Base-by-base conservation (phyloP, 1,284 basidiomycete genomes). In the Ganoderma leucocontextum region DNA sequence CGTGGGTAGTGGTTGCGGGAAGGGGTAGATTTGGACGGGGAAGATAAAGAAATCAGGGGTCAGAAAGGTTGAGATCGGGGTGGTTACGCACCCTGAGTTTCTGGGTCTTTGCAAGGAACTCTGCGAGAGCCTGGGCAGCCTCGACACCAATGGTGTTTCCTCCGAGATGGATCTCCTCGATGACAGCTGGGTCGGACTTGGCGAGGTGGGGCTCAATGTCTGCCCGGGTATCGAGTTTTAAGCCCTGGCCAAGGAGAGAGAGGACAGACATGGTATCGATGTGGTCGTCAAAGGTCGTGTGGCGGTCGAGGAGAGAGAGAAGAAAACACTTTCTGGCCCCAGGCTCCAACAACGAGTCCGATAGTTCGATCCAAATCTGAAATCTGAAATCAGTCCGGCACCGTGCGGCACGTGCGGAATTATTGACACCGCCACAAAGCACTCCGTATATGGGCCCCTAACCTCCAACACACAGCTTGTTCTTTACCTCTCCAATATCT, bases 141-240 rank as follows among this genome's bases (percentile, higher is more conserved):
- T 95, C 96, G 36, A 98, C 90, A 65, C 98, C 97, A 63, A 99
- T 86, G n/a, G 96, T 97, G 82, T 99, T 99, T 36, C 96, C 97
- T 64, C 96, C 95, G 68, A 99, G 87, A 78, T 97, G 94, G 71
- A 99, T 91, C 82, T 98, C 96, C 80, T 96, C 91, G 72, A 96
- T 84, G 71, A 85, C 80, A 22, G 87, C 82, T 47, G 90, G 89
- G 74, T 94, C 86, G 60, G 93, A 79, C 73, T 87, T 85, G 41
- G 89, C 84, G 33, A 99, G 83, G 77, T 92, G 88, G 0, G 94
- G 93, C 75, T 91, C 88, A 69, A 97, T 91, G 76, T 98, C 95
- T 9, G 86, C 89, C 53, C 87, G 84, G 19, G 90, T 88, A 76
- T 97, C 86, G 72, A 98, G 91, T 81, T 96, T 98, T 70, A 98